Evolutionary conservation across 2,329 filamentous ascomycete species (phyloP), one percentile per base, ranked within the genome.

Genomic region (Blastomyces emzantsi): DNA sequence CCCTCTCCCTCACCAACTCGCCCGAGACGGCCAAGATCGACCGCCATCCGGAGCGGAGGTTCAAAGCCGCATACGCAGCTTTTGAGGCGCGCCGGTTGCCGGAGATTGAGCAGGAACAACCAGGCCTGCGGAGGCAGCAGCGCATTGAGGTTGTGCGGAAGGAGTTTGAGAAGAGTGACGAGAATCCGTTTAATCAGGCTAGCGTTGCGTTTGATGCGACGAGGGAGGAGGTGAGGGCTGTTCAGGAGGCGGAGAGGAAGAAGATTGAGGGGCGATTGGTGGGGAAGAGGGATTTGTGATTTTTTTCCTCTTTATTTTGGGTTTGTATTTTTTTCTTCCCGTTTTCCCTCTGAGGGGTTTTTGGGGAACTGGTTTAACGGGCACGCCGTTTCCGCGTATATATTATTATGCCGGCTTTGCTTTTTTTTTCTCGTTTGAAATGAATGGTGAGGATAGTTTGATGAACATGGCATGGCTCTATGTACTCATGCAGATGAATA

Each of bases 131-230:
- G 64, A 81, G 90, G 69, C 85, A 95, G 70, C 92, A 97, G 83
- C 88, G 90, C 77, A 87, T 92, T 71, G 89, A 93, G 67, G 82
- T 87, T 72, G 90, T 96, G 69, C 79, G 85, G 66, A 95, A 96
- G 81, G 94, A 97, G 79, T 99, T 97, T 75, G 89, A 96, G 77
- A 95, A 91, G 81, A 90, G 89, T 72, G 88, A 90, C 1, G 93
- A 97, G 70, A 99, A 99, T 76, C 94, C 94, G 17, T 94, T 96
- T 79, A 96, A 96, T 78, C 90, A 96, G 79, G 87, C 88, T 19
- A 85, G 81, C 61, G 90, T 86, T 1, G 76, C 81, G 2, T 95
- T 91, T 77, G 90, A 99, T 76, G 85, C 90, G 62, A 84, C 83
- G 28, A 88, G 85, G 76, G 90, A 91, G 3, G 93, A 99, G 71